phyloP scores from a whole-genome alignment of 1,284 basidiomycete species.

The Malassezia sympodialis region DNA sequence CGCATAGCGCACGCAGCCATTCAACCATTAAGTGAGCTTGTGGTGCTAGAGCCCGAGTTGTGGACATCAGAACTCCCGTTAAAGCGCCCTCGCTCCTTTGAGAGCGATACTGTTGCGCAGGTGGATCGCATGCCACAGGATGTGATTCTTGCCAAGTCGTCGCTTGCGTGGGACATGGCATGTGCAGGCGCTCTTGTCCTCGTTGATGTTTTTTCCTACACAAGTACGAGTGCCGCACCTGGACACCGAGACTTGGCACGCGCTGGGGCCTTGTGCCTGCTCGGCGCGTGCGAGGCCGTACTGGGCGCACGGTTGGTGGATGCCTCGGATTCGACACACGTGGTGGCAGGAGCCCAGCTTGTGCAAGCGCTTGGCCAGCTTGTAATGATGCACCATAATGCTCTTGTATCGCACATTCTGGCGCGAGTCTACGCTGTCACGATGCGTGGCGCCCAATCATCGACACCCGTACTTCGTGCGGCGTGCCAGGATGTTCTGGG shows the following conservation, averaged over 20 bases:
- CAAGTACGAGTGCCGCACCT: slow-evolving; percentile 19
- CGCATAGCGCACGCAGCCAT: slow-evolving; percentile 24
- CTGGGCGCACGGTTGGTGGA: slow-evolving; percentile 14
- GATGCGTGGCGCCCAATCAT: neutral
- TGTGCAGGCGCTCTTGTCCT: slow-evolving; percentile 19
- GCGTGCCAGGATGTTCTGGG: neutral
- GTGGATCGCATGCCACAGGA: slow-evolving; percentile 18
- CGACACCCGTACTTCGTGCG: neutral
- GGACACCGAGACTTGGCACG: slow-evolving; percentile 24
- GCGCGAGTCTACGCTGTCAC: slow-evolving; percentile 4
- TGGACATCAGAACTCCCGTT: slow-evolving; percentile 3
- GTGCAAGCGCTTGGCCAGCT: neutral
- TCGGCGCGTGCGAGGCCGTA: slow-evolving; percentile 24
- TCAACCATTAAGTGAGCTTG: slow-evolving; percentile 6
- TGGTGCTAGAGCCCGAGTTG: neutral
- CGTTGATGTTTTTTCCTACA: slow-evolving; percentile 18
- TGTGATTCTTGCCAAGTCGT: slow-evolving; percentile 15
- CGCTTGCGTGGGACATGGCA: slow-evolving; percentile 17
- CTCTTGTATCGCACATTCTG: slow-evolving; percentile 1
- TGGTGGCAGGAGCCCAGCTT: neutral
- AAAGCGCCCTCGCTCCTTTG: slow-evolving; percentile 28
- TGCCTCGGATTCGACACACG: neutral
- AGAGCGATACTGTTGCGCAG: slow-evolving; percentile 26
- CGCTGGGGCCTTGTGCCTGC: slow-evolving; percentile 14
- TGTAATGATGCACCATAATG: neutral